Evolutionary conservation across 345 rosid genomes (phyloP).

Genomic region (Eutrema heterophyllum): DNA sequence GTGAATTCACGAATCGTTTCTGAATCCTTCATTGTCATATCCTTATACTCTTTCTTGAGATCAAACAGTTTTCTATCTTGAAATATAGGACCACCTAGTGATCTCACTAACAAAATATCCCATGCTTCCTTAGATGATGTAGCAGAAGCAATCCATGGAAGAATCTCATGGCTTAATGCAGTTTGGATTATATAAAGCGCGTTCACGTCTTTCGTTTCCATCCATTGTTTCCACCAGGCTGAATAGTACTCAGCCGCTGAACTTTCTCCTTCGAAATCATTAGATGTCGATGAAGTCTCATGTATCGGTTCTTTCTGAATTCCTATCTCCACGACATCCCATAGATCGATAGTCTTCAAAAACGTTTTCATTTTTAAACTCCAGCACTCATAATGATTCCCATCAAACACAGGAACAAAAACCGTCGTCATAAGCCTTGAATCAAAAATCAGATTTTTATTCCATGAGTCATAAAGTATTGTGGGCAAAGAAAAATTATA

Average conservation of each 20-base stretch:
- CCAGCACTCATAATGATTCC: conserved; percentile 3
- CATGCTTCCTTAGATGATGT: conserved; percentile 21
- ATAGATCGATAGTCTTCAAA: not conserved
- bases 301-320: not conserved
- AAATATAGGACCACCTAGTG: conserved; percentile 12
- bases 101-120: conserved; percentile 10
- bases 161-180: not conserved
- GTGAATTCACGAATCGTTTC: conserved; percentile 5
- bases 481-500: too few species aligned
- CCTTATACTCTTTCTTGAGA: not conserved
- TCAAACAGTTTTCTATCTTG: conserved; percentile 2
- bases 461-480: not conserved
- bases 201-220: not conserved
- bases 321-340: conserved; percentile 14
- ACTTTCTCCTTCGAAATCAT: not conserved
- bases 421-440: not conserved
- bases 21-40: not conserved
- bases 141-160: conserved; percentile 11
- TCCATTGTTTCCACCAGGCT: not conserved
- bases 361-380: not conserved
- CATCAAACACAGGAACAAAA: not conserved
- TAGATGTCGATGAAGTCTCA: not conserved
- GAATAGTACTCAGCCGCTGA: not conserved
- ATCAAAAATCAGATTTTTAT: not conserved
- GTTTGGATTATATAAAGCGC: not conserved